Evolutionary conservation across 164 flowering plant species (phyloP).

Genomic region (Annona cherimola): DNA sequence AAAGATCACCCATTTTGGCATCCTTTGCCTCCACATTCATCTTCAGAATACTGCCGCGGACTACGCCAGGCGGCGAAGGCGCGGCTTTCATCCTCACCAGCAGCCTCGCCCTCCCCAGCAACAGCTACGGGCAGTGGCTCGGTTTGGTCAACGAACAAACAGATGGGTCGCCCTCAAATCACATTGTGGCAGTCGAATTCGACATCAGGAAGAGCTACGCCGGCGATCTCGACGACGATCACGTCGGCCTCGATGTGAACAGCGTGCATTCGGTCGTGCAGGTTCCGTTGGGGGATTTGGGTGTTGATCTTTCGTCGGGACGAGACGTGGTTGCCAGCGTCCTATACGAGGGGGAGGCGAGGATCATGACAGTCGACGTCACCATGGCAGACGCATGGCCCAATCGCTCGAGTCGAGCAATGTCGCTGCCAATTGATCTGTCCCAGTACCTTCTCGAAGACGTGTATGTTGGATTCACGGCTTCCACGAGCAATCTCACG

Average conservation of each 20-base stretch:
- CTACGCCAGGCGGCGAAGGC: constrained; percentile 41
- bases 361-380: constrained; percentile 19
- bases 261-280: constrained; percentile 25
- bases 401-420: constrained; percentile 7
- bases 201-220: constrained; percentile 45
- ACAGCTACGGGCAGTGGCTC: constrained; percentile 52
- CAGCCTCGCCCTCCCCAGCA: constrained; percentile 14
- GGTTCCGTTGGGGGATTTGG: constrained; percentile 11
- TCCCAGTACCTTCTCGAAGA: constrained; percentile 29
- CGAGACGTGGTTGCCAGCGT: constrained; percentile 10
- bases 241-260: constrained; percentile 44
- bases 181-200: constrained; percentile 45
- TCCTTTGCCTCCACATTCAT: constrained; percentile 33
- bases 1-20: constrained; percentile 1
- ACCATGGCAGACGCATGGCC: background rate
- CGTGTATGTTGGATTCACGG: constrained; percentile 47
- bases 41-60: constrained; percentile 18
- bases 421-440: constrained; percentile 29
- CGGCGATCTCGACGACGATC: constrained; percentile 42
- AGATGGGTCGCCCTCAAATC: constrained; percentile 17
- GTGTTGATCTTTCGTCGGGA: constrained; percentile 20
- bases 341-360: constrained; percentile 28
- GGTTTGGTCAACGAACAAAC: constrained; percentile 40
- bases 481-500: constrained; percentile 31
- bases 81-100: constrained; percentile 40